Base-by-base conservation (phyloP, 331 rosid genomes). In the Ulmus americana region DNA sequence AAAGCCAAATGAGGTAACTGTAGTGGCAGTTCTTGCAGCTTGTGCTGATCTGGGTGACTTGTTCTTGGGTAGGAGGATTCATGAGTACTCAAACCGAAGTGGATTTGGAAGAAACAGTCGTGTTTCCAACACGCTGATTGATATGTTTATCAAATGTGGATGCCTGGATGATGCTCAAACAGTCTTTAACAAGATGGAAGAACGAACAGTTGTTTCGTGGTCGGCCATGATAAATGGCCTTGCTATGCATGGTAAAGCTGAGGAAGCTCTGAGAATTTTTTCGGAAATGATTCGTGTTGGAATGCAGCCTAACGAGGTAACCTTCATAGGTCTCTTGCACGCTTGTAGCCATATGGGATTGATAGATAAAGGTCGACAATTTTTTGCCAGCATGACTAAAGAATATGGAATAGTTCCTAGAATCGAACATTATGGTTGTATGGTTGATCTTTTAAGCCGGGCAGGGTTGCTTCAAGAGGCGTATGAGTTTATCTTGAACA, bases 131-230 rank as follows among this genome's bases (percentile, higher is more conserved):
- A 74, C 82, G 47, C 22, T 74, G 67, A 73, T 77, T 45, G 80
- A 77, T 39, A 77, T 81, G 77, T 81, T 70, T 64, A 70, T 73
- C 38, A 76, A 80, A 59, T 80, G 85, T 73, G 85, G 85, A n/a
- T 80, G 82, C 61, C 58, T 80, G 63, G 67, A 74, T 42, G 80
- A 74, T 42, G 79, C 82, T 54, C 63, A 14, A 42, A 41, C 9
- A 22, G 74, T 73, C 47, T 81, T 81, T 11, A 41, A 63, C 42
- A 59, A 16, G 56, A 47, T 75, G 67, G 11, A 49, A 55, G 79
- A 67, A 16, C 80, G 77, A 12, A 81, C 77, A 0, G 67, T 77
- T 67, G 82, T 80, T 18, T 76, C 85, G 15, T 76, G 81, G 77
- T 80, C 82, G 14, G 74, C 79, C 39, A 80, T 76, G 85, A 80